Base-by-base conservation (phyloP, 176 grass and related monocot genomes). In the Oryza glumipatula region DNA sequence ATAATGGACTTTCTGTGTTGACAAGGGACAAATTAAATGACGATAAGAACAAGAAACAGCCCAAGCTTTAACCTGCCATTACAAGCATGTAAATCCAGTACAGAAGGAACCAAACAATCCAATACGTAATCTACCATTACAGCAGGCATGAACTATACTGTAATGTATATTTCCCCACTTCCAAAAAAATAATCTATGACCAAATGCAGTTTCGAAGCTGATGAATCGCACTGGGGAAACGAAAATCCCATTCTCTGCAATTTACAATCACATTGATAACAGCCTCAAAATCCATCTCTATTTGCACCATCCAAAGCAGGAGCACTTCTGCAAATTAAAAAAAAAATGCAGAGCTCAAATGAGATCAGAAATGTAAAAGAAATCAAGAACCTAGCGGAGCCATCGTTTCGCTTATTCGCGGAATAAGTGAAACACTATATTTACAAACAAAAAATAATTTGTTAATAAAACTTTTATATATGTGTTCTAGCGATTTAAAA, bases 281-380 rank as follows among this genome's bases (percentile, higher is more conserved):
- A 66, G 46, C 78, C 19, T 11, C 30, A 21, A 36, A 21, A 36
- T 9, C 19, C 68, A 12, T 70, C 68, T 76, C 76, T 95, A 92
- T 63, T 91, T 95, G 90, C 88, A 95, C 86, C 83, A 95, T 80
- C 90, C 88, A 63, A 95, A 95, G 88, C 93, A 95, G 35, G 90
- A 95, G 44, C 86, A 90, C 15, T 77, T 77, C 93, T 95, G 90
- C 72, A 84, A 15, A 41, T 16, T 3, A 26, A 6, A 24, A 5
- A 15, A 70, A 17, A 46, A 11, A 56, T 22, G 30, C 24, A 48
- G 24, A 71, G 6, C 5, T 65, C 16, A 56, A 48, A 26, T 41
- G 36, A 67, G 61, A 70, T 58, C 48, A 38, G 12, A 61, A 61
- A 24, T 11, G 36, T 4, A 15, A 13, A 54, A 54, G 14, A 16